phyloP scores from a whole-genome alignment of 2,329 filamentous ascomycete species.

The Macrophomina phaseolina region DNA sequence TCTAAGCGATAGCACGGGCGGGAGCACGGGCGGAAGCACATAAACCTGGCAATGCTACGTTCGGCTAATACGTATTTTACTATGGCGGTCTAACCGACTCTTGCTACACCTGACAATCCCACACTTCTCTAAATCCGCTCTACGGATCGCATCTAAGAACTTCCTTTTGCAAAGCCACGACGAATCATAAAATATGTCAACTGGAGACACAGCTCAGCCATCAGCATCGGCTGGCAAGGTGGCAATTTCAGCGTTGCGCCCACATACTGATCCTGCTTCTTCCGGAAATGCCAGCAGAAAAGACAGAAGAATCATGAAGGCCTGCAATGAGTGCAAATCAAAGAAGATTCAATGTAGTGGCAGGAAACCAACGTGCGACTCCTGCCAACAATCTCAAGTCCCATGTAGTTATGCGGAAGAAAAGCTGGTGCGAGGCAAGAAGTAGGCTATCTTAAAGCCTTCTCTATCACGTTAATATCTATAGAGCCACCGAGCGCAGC shows the following conservation, averaged over 20 bases:
- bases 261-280: not conserved
- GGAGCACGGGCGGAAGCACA: no score
- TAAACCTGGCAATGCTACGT: no score
- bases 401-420: conserved; percentile 42
- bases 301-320: conserved; percentile 36
- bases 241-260: not conserved
- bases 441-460: conserved; percentile 31
- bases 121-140: no score
- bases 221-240: not conserved
- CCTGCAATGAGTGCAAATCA: conserved; percentile 43
- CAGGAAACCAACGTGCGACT: conserved; percentile 39
- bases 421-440: conserved; percentile 43
- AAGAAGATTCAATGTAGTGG: conserved; percentile 48
- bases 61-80: no score
- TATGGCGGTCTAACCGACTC: no score
- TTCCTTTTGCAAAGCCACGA: no score
- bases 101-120: no score
- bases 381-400: conserved; percentile 38
- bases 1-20: no score
- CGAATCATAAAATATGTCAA: no score
- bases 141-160: no score
- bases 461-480: conserved; percentile 27
- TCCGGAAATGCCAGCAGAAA: not conserved
- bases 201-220: not conserved
- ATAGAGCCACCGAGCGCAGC: conserved; percentile 36